Evolutionary conservation across 2,329 filamentous ascomycete genomes (phyloP), one percentile per base, ranked within the genome.

Genomic region (Hymenoscyphus occultus): DNA sequence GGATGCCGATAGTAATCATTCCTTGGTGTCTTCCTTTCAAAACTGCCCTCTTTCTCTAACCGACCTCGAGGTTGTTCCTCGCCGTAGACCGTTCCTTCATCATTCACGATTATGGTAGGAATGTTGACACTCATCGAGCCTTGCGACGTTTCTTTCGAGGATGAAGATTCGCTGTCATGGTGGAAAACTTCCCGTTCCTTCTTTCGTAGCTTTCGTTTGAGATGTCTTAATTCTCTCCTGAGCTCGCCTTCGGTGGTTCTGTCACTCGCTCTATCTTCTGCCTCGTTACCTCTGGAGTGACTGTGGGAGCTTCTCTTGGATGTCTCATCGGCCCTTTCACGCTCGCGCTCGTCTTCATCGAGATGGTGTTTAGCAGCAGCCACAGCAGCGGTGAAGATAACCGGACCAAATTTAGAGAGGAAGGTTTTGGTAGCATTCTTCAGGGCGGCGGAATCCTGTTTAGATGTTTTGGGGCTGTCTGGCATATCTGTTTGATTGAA

Each of bases 201-300:
- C 63, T 45, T 68, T 64, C 19, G 63, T 16, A 62, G 71, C 70
- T 54, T 58, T 63, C 40, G 69, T 79, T 86, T 87, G 13, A 87
- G 74, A 9, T 86, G 82, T 0, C 78, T 75, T 56, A 86, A 74
- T 72, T 87, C 56, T 40, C 56, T 56, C 19, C 56, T 45, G 19
- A 62, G 51, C 31, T 60, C 58, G 12, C 60, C 56, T 14, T 62
- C 60, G 4, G 60, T 48, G n/a, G 56, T 63, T 32, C 40, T 35
- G 39, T 39, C 31, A 60, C 32, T 48, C 51, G 65, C 45, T 65
- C n/a, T 62, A n/a, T 51, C 54, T 39, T 56, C 57, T 48, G 39
- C 62, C 39, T 40, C 32, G 10, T 42, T 59, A 16, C 40, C 35
- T 39, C 7, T 16, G 13, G 45, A 51, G 45, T 51, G 45, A 22